Evolutionary conservation across 225 moss, liverwort and hornwort genomes (phyloP).

Genomic region (Bryum argenteum): DNA sequence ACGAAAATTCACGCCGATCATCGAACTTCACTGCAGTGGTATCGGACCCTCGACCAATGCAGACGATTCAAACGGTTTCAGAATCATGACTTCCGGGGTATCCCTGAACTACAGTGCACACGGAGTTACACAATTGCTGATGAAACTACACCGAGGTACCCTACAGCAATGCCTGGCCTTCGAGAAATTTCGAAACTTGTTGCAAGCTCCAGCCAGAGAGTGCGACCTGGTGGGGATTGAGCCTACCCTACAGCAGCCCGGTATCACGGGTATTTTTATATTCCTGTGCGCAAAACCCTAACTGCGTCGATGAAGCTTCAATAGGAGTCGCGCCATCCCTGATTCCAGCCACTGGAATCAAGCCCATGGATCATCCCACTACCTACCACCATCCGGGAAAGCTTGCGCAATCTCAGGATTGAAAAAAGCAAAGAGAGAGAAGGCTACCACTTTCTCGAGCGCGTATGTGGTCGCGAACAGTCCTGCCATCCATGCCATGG

Average conservation of each 20-base stretch:
- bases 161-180: background rate
- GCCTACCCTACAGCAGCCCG: conserved; percentile 15
- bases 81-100: conserved; percentile 13
- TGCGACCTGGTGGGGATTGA: background rate
- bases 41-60: background rate
- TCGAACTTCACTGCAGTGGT: background rate
- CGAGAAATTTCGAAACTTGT: background rate
- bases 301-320: background rate
- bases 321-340: background rate
- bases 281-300: conserved; percentile 20
- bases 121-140: background rate
- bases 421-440: background rate
- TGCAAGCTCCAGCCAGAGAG: background rate
- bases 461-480: background rate
- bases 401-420: conserved; percentile 23
- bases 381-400: background rate
- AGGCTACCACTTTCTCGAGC: background rate
- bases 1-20: background rate
- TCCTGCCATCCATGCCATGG: background rate
- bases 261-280: background rate
- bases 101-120: background rate
- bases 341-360: background rate
- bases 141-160: background rate
- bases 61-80: background rate
- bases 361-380: background rate